Evolutionary conservation across 352 stramenopile genomes (phyloP).

Genomic region (Discostella stelligera): DNA sequence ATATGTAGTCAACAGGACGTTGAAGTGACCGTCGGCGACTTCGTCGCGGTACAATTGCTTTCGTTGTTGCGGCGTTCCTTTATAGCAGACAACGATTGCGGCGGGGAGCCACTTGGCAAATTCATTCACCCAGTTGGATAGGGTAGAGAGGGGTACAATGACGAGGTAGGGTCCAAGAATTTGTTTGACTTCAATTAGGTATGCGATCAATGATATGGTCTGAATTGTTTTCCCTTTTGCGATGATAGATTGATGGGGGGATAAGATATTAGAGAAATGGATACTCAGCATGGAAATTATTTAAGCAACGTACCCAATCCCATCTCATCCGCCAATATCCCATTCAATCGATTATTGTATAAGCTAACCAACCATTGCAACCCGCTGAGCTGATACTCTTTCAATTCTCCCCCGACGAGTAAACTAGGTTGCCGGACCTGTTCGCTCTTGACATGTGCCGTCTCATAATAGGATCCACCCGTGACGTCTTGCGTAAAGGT

Average conservation of each 20-base stretch:
- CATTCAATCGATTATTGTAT: slow-evolving; percentile 98
- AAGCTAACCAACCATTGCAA: slow-evolving; percentile 98
- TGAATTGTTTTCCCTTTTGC: slow-evolving; percentile 95
- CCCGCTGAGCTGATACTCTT: slow-evolving; percentile 97
- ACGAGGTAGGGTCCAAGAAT: slow-evolving; percentile 95
- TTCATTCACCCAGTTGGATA: slow-evolving; percentile 99
- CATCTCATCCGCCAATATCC: slow-evolving; percentile 92
- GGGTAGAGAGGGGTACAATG: slow-evolving; percentile 96
- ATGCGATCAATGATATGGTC: slow-evolving; percentile 85
- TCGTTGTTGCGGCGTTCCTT: slow-evolving; percentile 91
- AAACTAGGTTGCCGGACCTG: slow-evolving; percentile 84
- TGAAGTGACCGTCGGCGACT: slow-evolving; percentile 91
- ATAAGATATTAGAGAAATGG: slow-evolving; percentile 4
- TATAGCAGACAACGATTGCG: slow-evolving; percentile 73
- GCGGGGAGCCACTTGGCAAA: slow-evolving; percentile 91
- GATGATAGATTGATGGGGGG: not conserved
- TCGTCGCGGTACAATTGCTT: slow-evolving; percentile 88
- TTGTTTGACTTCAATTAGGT: slow-evolving; percentile 86
- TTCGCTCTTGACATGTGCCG: slow-evolving; percentile 82
- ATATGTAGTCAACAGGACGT: slow-evolving; percentile 98
- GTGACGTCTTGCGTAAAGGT: slow-evolving; percentile 70
- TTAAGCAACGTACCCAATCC: slow-evolving; percentile 73
- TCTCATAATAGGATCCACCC: slow-evolving; percentile 82
- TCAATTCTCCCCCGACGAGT: slow-evolving; percentile 83
- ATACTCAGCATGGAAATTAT: not conserved